Evolutionary conservation across 2,329 filamentous ascomycete genomes (phyloP).

Genomic region (Venturia aucupariae): DNA sequence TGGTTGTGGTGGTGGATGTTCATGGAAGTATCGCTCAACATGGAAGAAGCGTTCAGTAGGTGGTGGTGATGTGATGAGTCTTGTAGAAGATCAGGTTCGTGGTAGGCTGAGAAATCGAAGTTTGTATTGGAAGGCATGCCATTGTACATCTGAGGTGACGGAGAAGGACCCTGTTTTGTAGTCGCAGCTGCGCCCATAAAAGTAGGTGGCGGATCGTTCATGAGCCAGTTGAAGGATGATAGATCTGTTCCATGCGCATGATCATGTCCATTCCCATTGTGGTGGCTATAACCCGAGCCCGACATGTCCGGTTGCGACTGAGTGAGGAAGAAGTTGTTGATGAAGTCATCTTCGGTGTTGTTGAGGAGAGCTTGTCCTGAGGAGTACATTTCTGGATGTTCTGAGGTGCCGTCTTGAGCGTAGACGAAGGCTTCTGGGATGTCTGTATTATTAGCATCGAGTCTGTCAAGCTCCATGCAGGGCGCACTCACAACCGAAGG

Average conservation of each 20-base stretch:
- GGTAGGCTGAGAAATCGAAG: conserved; percentile 8
- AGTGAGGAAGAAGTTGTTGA: conserved; percentile 13
- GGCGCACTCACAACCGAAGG: conserved; percentile 12
- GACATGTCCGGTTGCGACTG: conserved; percentile 7
- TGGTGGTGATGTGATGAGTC: background rate
- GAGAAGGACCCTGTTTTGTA: background rate
- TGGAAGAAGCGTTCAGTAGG: background rate
- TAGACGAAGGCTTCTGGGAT: conserved; percentile 1
- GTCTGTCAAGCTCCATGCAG: background rate
- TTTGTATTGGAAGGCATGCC: background rate
- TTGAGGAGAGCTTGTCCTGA: conserved; percentile 12
- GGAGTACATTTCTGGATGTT: background rate
- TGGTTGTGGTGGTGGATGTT: background rate
- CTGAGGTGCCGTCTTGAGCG: background rate
- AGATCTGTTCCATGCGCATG: background rate
- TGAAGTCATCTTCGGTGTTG: conserved; percentile 12
- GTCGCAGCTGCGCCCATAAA: conserved; percentile 12
- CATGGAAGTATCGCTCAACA: conserved; percentile 2
- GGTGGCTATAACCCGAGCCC: background rate
- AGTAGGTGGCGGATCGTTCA: conserved; percentile 10
- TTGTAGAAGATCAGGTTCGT: background rate
- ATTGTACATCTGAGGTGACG: conserved; percentile 1
- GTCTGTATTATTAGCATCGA: background rate
- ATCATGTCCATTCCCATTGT: conserved; percentile 3
- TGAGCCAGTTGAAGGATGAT: conserved; percentile 3